Evolutionary conservation across 176 grass and related monocot genomes (phyloP).

Genomic region (Paspalum notatum): DNA sequence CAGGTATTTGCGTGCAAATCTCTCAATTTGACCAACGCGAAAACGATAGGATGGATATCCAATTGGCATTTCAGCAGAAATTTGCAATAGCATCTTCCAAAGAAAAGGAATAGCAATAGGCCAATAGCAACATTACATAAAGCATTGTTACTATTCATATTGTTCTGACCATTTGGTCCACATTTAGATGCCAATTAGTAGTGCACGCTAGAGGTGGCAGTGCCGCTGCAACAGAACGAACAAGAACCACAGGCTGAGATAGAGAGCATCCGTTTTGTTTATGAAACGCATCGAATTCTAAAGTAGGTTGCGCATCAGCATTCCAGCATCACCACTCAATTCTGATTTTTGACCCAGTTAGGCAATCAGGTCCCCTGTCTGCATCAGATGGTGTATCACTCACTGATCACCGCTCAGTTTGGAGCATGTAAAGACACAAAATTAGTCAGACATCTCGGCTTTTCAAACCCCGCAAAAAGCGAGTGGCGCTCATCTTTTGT

Average conservation of each 20-base stretch:
- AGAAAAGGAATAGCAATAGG: not conserved
- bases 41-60: not conserved
- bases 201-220: not conserved
- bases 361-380: slow-evolving; percentile 27
- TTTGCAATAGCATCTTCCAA: not conserved
- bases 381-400: slow-evolving; percentile 28
- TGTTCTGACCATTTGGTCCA: not conserved
- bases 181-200: not conserved
- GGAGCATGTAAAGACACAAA: slow-evolving; percentile 2
- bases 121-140: not conserved
- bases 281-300: slow-evolving; percentile 35
- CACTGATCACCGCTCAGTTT: not conserved
- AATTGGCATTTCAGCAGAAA: not conserved
- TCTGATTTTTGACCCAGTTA: slow-evolving; percentile 20
- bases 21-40: slow-evolving; percentile 8
- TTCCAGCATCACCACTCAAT: slow-evolving; percentile 24
- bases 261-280: slow-evolving; percentile 15
- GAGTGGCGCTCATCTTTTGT: not conserved
- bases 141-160: not conserved
- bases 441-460: slow-evolving; percentile 17
- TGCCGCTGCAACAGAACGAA: not conserved
- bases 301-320: slow-evolving; percentile 21
- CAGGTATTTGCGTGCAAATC: slow-evolving; percentile 59
- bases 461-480: slow-evolving; percentile 18
- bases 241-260: not conserved